Percentiles rank a stretch among this genome's conserved stretches.
Conservation (phyloP, 352 stramenopile genomes). For the Globisporangium heterothallicum region DNA sequence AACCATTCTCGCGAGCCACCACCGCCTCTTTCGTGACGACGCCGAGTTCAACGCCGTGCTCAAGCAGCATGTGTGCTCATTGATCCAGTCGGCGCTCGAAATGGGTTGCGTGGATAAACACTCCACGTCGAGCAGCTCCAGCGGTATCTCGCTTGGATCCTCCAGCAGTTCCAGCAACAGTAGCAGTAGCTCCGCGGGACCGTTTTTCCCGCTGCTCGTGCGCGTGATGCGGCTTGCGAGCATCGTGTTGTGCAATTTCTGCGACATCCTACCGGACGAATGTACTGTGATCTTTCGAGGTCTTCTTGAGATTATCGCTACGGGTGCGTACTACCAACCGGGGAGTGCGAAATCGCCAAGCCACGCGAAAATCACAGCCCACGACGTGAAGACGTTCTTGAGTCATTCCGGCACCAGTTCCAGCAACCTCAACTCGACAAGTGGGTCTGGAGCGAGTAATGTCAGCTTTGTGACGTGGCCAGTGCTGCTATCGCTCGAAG, state of each 20-base stretch:
- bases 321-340: slow-evolving; percentile 54
- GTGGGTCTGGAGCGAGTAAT: slow-evolving; percentile 14
- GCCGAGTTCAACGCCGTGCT: slow-evolving; percentile 70
- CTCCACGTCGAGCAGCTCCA: slow-evolving; percentile 21
- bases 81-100: slow-evolving; percentile 70
- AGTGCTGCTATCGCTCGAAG: slow-evolving; percentile 74
- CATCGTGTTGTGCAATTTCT: slow-evolving; percentile 75
- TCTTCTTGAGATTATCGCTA: slow-evolving; percentile 77
- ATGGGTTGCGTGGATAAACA: slow-evolving; percentile 53
- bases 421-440: slow-evolving; percentile 16
- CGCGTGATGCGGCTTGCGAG: slow-evolving; percentile 78
- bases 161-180: slow-evolving; percentile 29
- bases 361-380: slow-evolving; percentile 40
- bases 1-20: slow-evolving; percentile 60
- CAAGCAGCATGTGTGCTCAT: slow-evolving; percentile 73
- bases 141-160: slow-evolving; percentile 18
- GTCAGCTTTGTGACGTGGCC: slow-evolving; percentile 83
- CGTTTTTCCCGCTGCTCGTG: slow-evolving; percentile 79
- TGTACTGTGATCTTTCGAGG: slow-evolving; percentile 56
- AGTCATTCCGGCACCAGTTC: slow-evolving; percentile 27
- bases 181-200: slow-evolving; percentile 14
- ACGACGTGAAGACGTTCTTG: slow-evolving; percentile 70
- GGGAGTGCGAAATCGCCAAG: slow-evolving; percentile 48
- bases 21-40: slow-evolving; percentile 60
- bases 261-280: slow-evolving; percentile 53